Evolutionary conservation across 2,329 filamentous ascomycete species (phyloP).

Genomic region (Pseudocercospora pini-densiflorae): DNA sequence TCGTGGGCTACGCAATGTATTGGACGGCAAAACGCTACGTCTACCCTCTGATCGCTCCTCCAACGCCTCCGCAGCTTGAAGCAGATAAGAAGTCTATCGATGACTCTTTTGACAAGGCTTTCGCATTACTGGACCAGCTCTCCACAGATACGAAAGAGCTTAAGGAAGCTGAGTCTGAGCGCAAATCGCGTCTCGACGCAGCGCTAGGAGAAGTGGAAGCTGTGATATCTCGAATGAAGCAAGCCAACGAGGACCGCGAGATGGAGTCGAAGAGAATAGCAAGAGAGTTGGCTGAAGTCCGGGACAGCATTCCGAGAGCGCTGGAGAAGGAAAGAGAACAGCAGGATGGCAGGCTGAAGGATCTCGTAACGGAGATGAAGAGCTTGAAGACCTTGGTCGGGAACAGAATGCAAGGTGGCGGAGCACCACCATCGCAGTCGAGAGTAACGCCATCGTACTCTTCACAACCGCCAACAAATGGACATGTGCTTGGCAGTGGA

Average conservation of each 20-base stretch:
- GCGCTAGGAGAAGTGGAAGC: constrained; percentile 83
- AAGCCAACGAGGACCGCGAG: constrained; percentile 78
- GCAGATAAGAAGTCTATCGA: constrained; percentile 93
- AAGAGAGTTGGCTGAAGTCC: constrained; percentile 81
- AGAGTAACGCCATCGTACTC: constrained; percentile 32
- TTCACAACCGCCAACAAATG: constrained; percentile 16
- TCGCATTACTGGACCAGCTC: constrained; percentile 88
- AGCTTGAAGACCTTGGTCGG: constrained; percentile 87
- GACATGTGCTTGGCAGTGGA: constrained; percentile 31
- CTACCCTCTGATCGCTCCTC: constrained; percentile 85
- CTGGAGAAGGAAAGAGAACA: constrained; percentile 85
- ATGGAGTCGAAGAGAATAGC: constrained; percentile 85
- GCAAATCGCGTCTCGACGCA: constrained; percentile 80
- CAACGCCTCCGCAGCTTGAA: constrained; percentile 90
- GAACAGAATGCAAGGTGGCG: constrained; percentile 57
- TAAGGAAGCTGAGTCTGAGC: constrained; percentile 82
- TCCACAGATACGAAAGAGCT: constrained; percentile 86
- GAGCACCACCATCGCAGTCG: constrained; percentile 16
- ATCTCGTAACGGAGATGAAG: constrained; percentile 84
- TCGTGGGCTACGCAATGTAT: constrained; percentile 87
- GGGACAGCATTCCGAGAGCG: constrained; percentile 85
- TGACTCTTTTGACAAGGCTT: constrained; percentile 90
- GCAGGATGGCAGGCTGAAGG: constrained; percentile 79
- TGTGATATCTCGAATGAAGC: constrained; percentile 80
- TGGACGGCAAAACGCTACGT: constrained; percentile 92